A percentile compares a stretch with the other conserved stretches of the same genome.
Evolutionary conservation across 2,329 filamentous ascomycete genomes (phyloP).

Genomic region (Fusarium albosuccineum): DNA sequence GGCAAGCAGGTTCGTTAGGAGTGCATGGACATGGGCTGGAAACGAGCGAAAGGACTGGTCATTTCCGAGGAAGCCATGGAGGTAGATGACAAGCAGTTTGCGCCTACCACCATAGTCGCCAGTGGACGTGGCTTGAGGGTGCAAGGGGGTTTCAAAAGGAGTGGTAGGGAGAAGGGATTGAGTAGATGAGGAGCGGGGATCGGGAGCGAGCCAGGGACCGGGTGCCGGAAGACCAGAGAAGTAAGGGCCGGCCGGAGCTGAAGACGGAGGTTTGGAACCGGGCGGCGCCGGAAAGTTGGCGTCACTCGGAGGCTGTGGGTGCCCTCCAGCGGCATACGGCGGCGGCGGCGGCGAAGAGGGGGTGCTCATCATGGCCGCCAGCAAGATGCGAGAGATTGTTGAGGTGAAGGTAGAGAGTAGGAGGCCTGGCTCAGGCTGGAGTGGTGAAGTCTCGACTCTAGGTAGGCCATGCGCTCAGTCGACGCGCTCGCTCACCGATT

Average conservation of each 20-base stretch:
- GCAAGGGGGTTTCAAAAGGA: slow-evolving; percentile 17
- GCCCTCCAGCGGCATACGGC: slow-evolving; percentile 29
- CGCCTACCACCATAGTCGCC: slow-evolving; percentile 53
- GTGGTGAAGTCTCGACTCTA: background rate
- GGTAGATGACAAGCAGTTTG: slow-evolving; percentile 81
- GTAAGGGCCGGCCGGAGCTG: slow-evolving; percentile 16
- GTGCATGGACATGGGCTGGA: slow-evolving; percentile 85
- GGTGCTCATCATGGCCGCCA: slow-evolving; percentile 17
- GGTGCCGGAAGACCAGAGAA: background rate
- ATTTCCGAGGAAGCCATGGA: slow-evolving; percentile 92
- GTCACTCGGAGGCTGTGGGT: slow-evolving; percentile 30
- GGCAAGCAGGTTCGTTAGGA: slow-evolving; percentile 74
- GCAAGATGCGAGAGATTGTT: background rate
- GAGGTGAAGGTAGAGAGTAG: background rate
- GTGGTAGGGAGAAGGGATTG: slow-evolving; percentile 55
- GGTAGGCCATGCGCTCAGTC: background rate
- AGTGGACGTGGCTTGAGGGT: slow-evolving; percentile 12
- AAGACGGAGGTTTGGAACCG: slow-evolving; percentile 13
- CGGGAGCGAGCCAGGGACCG: slow-evolving; percentile 46
- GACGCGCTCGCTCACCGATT: background rate
- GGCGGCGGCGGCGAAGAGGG: slow-evolving; percentile 30
- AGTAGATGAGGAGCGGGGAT: slow-evolving; percentile 64
- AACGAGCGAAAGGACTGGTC: slow-evolving; percentile 90
- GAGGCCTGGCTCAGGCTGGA: background rate
- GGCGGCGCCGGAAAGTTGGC: slow-evolving; percentile 22